These are phyloP conservation scores for Durusdinium trenchii DNA, from an alignment of 73 alveolate species.

Conservation along the genomic window DNA sequence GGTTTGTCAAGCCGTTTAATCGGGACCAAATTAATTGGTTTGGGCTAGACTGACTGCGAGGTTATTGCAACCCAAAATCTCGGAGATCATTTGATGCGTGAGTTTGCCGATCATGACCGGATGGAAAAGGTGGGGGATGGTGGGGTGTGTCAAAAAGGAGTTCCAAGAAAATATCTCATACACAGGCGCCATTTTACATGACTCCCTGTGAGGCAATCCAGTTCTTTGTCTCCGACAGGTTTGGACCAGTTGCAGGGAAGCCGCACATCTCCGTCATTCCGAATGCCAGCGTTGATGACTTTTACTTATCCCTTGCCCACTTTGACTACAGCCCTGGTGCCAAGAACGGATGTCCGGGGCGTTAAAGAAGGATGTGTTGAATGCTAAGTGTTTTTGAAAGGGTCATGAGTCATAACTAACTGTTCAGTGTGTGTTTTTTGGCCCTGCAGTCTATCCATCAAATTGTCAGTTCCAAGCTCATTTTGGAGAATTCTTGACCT, in stretches of 20 bases:
- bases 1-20: background rate
- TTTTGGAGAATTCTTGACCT: background rate
- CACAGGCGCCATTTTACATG: background rate
- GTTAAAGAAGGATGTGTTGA: background rate
- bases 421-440: background rate
- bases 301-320: background rate
- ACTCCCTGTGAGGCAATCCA: background rate
- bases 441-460: conserved; percentile 17
- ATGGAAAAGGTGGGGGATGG: background rate
- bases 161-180: background rate
- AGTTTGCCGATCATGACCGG: background rate
- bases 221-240: background rate
- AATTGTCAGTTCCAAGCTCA: background rate
- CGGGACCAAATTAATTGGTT: background rate
- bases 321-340: background rate
- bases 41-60: background rate
- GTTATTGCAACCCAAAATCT: background rate
- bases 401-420: background rate
- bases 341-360: conserved; percentile 24
- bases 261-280: background rate
- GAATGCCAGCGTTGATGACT: background rate
- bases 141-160: background rate
- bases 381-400: background rate
- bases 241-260: background rate
- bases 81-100: background rate